Percentiles rank a stretch among this genome's conserved stretches.
Evolutionary conservation across 176 grass and related monocot genomes (phyloP).

Genomic region (Poa pratensis): DNA sequence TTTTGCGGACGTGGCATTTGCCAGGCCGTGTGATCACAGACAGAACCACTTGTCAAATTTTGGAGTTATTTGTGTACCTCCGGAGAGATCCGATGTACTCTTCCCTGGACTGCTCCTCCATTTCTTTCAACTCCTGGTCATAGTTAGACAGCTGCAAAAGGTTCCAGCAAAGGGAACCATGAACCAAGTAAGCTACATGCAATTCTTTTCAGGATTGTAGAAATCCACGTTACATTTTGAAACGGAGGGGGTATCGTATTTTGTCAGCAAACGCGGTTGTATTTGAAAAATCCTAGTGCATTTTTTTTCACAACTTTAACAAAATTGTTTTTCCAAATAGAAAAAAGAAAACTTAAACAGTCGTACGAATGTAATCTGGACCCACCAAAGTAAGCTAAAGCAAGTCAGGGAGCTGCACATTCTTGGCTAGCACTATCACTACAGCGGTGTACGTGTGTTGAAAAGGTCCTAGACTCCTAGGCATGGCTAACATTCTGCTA

Average conservation of each 20-base stretch:
- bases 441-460: not conserved
- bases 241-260: not conserved
- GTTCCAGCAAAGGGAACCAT: not conserved
- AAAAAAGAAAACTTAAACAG: not conserved
- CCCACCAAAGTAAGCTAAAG: not conserved
- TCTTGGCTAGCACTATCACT: not conserved
- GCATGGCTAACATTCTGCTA: not conserved
- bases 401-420: not conserved
- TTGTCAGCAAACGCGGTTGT: not conserved
- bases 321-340: not conserved
- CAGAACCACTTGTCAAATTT: not conserved
- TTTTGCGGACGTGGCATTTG: not conserved
- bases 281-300: too few species aligned
- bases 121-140: conserved; percentile 56
- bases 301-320: not conserved
- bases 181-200: not conserved
- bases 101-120: conserved; percentile 63
- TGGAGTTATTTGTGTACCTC: conserved; percentile 35
- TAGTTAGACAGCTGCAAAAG: conserved; percentile 49
- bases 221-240: not conserved
- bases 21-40: not conserved
- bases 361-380: not conserved
- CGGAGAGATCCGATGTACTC: conserved; percentile 74
- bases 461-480: not conserved
- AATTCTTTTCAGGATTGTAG: not conserved